These are phyloP conservation scores for Fusarium goolgardi DNA, from an alignment of 2,329 filamentous ascomycete genomes.

Conservation along the genomic window DNA sequence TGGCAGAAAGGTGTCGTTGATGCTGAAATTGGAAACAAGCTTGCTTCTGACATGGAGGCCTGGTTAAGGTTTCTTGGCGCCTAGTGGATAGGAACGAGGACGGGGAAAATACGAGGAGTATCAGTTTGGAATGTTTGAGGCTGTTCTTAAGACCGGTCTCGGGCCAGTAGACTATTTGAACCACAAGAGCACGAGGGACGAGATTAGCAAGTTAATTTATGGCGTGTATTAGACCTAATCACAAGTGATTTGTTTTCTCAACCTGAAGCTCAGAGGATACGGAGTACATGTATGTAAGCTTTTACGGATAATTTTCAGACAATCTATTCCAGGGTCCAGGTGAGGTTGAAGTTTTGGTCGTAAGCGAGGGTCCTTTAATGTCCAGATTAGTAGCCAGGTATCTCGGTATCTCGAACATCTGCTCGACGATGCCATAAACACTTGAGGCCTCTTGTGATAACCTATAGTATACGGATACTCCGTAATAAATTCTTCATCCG, in stretches of 20 bases:
- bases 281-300: not conserved
- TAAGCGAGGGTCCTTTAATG: conserved; percentile 3
- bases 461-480: not conserved
- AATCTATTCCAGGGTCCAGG: not conserved
- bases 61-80: conserved; percentile 40
- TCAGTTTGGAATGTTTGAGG: conserved; percentile 6
- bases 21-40: conserved; percentile 29
- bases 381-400: not conserved
- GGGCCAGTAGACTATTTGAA: not conserved
- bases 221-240: not conserved
- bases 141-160: not conserved
- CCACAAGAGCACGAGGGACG: not conserved
- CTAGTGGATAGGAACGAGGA: conserved; percentile 21
- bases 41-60: conserved; percentile 38
- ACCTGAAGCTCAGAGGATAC: too few relatives aligned
- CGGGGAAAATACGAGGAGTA: conserved; percentile 1
- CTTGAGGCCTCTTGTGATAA: not conserved
- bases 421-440: not conserved
- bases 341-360: not conserved
- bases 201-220: not conserved
- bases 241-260: not conserved
- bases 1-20: conserved; percentile 43
- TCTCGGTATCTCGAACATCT: too few relatives aligned
- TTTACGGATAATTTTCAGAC: not conserved
- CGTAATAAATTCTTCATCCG: not conserved